Evolutionary conservation across 257 asterid genomes (phyloP).

Genomic region (Solanum arcanum): DNA sequence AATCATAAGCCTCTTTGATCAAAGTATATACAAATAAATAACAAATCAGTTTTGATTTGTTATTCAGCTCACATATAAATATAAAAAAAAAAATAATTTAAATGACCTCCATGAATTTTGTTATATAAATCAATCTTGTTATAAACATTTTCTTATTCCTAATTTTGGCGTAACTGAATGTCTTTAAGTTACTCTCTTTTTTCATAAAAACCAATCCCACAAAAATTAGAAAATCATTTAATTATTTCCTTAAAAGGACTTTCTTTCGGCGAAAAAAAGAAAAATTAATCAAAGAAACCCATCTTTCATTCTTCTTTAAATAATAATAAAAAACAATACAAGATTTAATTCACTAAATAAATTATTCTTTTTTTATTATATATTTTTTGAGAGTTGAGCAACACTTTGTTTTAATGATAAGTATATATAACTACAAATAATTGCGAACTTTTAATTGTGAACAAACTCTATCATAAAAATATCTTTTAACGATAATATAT

Average conservation of each 20-base stretch:
- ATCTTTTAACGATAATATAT: background rate
- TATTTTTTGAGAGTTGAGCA: background rate
- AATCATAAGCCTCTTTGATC: background rate
- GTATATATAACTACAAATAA: background rate
- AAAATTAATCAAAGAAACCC: background rate
- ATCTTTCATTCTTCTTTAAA: background rate
- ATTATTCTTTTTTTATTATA: no score
- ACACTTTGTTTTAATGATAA: background rate
- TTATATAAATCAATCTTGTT: background rate
- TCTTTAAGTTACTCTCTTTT: background rate
- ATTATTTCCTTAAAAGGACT: background rate
- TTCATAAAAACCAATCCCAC: background rate
- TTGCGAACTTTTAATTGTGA: background rate
- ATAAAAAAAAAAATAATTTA: no score
- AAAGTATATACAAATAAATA: background rate
- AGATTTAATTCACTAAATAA: background rate
- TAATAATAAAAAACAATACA: background rate
- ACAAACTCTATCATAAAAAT: accelerated
- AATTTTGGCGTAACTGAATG: background rate
- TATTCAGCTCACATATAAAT: background rate
- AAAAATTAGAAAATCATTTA: background rate
- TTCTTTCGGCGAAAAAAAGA: background rate
- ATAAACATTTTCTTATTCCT: background rate
- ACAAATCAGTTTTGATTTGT: no score
- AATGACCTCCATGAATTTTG: background rate